Conservation (phyloP, 495 filamentous ascomycete species). For the Aspergillus baeticus region DNA sequence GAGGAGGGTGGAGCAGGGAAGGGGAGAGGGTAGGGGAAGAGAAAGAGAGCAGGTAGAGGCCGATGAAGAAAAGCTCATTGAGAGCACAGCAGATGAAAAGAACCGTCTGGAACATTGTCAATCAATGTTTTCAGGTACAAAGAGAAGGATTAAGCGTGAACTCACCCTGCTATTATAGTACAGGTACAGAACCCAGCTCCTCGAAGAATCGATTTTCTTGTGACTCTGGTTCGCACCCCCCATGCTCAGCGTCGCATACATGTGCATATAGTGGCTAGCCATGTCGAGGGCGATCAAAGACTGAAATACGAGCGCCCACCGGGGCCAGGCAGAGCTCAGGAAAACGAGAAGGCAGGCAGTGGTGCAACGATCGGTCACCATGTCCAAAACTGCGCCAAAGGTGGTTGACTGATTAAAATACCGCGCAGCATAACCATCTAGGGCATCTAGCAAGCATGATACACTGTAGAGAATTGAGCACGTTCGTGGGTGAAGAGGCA, state of each 20-base stretch:
- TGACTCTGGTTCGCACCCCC: conserved; percentile 76
- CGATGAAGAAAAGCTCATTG: conserved; percentile 97
- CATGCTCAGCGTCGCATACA: conserved; percentile 87
- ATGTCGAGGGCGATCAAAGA: conserved; percentile 86
- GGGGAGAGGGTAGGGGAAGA: conserved; percentile 82
- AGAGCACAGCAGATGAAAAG: conserved; percentile 86
- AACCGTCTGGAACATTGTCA: conserved; percentile 60
- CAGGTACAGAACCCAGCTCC: conserved; percentile 75
- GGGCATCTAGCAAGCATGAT: conserved; percentile 89
- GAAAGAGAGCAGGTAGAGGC: conserved; percentile 96
- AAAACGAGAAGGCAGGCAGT: conserved; percentile 93
- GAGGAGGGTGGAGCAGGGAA: conserved; percentile 61
- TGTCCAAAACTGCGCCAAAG: conserved; percentile 95
- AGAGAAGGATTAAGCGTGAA: conserved; percentile 1
- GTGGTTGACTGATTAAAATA: conserved; percentile 85
- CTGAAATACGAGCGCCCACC: conserved; percentile 93
- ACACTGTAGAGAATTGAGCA: conserved; percentile 89
- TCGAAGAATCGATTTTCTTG: conserved; percentile 79
- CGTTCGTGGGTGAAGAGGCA: conserved; percentile 94
- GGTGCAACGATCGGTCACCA: conserved; percentile 96
- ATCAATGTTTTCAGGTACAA: not conserved
- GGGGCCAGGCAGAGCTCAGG: conserved; percentile 84
- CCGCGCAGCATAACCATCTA: conserved; percentile 90
- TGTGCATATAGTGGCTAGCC: conserved; percentile 97
- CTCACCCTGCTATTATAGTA: conserved; percentile 96